Percentiles rank a stretch among this genome's conserved stretches.
phyloP scores from a whole-genome alignment of 495 filamentous ascomycete species.

The Xylaria intraflava region DNA sequence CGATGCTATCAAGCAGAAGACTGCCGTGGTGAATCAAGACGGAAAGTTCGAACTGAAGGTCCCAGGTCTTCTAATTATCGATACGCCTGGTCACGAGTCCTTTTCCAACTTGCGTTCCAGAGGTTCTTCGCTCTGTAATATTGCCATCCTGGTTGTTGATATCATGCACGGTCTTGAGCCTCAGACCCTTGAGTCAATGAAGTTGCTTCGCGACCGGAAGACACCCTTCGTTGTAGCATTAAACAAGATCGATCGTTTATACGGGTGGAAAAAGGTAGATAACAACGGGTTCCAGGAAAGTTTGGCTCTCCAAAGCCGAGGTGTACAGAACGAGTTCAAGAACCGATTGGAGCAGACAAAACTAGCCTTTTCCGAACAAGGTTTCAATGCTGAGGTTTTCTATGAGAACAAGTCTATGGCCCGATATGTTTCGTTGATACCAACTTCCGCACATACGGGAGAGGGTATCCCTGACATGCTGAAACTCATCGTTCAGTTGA shows the following conservation, averaged over 20 bases:
- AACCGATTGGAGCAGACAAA: slow-evolving; percentile 87
- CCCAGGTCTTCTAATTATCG: slow-evolving; percentile 92
- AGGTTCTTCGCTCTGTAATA: slow-evolving; percentile 97
- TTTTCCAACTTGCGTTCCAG: slow-evolving; percentile 96
- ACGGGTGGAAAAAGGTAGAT: slow-evolving; percentile 94
- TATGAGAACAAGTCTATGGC: slow-evolving; percentile 98
- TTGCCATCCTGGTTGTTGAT: slow-evolving; percentile 98
- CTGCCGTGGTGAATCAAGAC: slow-evolving; percentile 84
- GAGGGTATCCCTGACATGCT: slow-evolving; percentile 99
- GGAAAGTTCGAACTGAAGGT: slow-evolving; percentile 94
- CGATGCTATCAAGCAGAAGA: slow-evolving; percentile 87
- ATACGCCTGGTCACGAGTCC: slow-evolving; percentile 99
- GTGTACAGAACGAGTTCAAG: slow-evolving; percentile 89
- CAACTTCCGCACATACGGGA: slow-evolving; percentile 94
- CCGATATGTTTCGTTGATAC: slow-evolving; percentile 85
- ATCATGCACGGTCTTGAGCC: slow-evolving; percentile 99
- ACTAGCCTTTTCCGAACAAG: slow-evolving; percentile 88
- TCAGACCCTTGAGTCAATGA: slow-evolving; percentile 97
- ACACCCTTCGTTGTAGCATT: slow-evolving; percentile 98
- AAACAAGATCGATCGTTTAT: slow-evolving; percentile 99
- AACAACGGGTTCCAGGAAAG: slow-evolving; percentile 98
- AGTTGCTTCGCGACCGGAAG: slow-evolving; percentile 81
- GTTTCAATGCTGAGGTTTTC: slow-evolving; percentile 95
- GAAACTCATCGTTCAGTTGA: slow-evolving; percentile 84
- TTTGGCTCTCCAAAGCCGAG: slow-evolving; percentile 82